Evolutionary conservation across 2,329 filamentous ascomycete species (phyloP).

Genomic region (Tricladium varicosporioides): DNA sequence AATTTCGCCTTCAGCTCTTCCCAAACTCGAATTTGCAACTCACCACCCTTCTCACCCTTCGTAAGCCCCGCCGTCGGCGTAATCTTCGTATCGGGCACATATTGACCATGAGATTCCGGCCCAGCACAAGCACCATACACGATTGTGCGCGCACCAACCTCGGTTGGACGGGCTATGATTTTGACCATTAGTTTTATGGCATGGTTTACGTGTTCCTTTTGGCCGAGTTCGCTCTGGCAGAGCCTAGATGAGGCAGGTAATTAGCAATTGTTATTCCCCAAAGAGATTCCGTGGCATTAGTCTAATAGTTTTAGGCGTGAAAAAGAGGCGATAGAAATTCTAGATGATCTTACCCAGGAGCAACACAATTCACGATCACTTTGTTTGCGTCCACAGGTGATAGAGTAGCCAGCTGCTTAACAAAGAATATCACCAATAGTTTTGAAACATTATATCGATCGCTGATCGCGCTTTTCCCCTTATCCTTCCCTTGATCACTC

Average conservation of each 20-base stretch:
- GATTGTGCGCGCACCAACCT: slow-evolving; percentile 45
- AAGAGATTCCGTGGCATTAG: too few species aligned
- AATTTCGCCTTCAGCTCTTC: slow-evolving; percentile 41
- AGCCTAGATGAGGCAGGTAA: background rate
- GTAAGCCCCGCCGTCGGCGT: slow-evolving; percentile 22
- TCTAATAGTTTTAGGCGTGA: too few species aligned
- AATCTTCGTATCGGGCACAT: slow-evolving; percentile 39
- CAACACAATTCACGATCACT: slow-evolving; percentile 11
- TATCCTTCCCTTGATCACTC: slow-evolving; percentile 8
- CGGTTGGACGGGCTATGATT: slow-evolving; percentile 42
- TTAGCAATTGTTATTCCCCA: background rate
- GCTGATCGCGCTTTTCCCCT: background rate
- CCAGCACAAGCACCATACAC: slow-evolving; percentile 39
- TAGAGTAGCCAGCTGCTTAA: slow-evolving; percentile 6
- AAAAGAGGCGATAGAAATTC: background rate
- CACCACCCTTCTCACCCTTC: slow-evolving; percentile 37
- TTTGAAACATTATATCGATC: slow-evolving; percentile 16
- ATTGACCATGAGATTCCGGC: slow-evolving; percentile 45
- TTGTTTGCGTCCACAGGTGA: slow-evolving; percentile 1
- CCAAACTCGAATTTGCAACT: slow-evolving; percentile 42
- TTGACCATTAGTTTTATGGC: slow-evolving; percentile 15
- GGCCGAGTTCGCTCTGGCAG: slow-evolving; percentile 4
- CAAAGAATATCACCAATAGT: slow-evolving; percentile 9
- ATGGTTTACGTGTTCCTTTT: background rate
- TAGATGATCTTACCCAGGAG: slow-evolving; percentile 6